Conservation (phyloP, 169 alveolate species). For the Plasmodium falciparum region DNA sequence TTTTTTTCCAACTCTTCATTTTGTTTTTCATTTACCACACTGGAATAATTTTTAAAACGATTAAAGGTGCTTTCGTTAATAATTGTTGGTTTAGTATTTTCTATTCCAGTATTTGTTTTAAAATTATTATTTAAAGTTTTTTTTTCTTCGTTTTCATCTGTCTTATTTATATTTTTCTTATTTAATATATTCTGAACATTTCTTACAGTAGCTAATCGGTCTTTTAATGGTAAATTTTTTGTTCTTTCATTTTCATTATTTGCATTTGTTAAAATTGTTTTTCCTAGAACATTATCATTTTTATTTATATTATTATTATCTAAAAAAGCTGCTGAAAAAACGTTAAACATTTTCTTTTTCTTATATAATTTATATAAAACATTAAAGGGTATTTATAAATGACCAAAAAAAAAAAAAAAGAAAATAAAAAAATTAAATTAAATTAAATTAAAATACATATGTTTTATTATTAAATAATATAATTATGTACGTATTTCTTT, state of each 20-base stretch:
- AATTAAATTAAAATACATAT: too few relatives aligned
- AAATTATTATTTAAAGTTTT: slow-evolving; percentile 12
- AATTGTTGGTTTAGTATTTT: slow-evolving; percentile 15
- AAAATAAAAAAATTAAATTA: too few relatives aligned
- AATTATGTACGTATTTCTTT: too few relatives aligned
- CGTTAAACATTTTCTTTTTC: slow-evolving; percentile 69
- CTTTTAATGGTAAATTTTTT: slow-evolving; percentile 68
- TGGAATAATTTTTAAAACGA: slow-evolving; percentile 69
- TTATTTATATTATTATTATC: slow-evolving; percentile 59
- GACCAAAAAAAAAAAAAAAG: not conserved
- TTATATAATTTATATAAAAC: slow-evolving; percentile 14
- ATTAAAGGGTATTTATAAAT: slow-evolving; percentile 1
- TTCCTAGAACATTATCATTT: slow-evolving; percentile 24
- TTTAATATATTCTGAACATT: slow-evolving; percentile 65
- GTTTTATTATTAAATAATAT: too few relatives aligned
- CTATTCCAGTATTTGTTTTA: slow-evolving; percentile 18
- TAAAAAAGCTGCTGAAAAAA: slow-evolving; percentile 73
- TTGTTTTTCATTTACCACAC: slow-evolving; percentile 70
- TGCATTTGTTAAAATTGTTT: slow-evolving; percentile 52
- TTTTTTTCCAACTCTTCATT: slow-evolving; percentile 74
- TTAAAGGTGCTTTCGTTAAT: slow-evolving; percentile 24
- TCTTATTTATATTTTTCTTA: slow-evolving; percentile 65
- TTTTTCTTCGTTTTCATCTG: slow-evolving; percentile 36
- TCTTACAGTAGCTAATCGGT: slow-evolving; percentile 72
- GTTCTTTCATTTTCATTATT: slow-evolving; percentile 70